Evolutionary conservation across 306 rosid species (phyloP).

Genomic region (Lablab purpureus): DNA sequence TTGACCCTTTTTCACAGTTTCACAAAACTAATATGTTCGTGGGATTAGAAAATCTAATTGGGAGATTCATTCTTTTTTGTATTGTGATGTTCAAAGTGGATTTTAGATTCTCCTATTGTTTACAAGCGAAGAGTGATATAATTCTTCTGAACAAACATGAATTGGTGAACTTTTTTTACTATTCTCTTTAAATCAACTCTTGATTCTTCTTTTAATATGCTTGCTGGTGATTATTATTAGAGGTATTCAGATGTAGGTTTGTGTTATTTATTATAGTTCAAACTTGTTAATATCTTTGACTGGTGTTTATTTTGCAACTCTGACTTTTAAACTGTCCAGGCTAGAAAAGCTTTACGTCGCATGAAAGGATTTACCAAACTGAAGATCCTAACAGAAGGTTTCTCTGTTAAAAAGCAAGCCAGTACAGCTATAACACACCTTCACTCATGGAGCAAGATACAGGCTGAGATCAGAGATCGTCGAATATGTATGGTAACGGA

Average conservation of each 20-base stretch:
- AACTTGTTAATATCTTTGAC: constrained; percentile 9
- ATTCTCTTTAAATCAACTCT: constrained; percentile 9
- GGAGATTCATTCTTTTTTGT: background rate
- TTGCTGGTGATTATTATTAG: constrained; percentile 8
- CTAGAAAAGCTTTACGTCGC: constrained; percentile 75
- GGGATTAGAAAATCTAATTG: constrained; percentile 11
- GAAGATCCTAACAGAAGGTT: constrained; percentile 61
- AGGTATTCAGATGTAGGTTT: constrained; percentile 10
- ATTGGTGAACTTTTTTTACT: constrained; percentile 1
- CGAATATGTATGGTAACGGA: constrained; percentile 93
- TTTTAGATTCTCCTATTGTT: constrained; percentile 33
- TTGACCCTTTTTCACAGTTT: constrained; percentile 11
- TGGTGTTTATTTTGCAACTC: constrained; percentile 20
- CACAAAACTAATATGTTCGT: background rate
- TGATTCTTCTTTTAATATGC: constrained; percentile 14
- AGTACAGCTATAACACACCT: constrained; percentile 69
- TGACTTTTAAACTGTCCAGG: constrained; percentile 58
- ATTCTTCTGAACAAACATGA: constrained; percentile 17
- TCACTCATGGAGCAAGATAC: constrained; percentile 93
- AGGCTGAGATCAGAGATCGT: constrained; percentile 75
- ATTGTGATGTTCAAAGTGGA: background rate
- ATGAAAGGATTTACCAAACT: constrained; percentile 78
- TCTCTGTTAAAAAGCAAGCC: constrained; percentile 77
- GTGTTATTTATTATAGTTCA: background rate
- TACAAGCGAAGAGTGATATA: constrained; percentile 14